Evolutionary conservation across 306 rosid species (phyloP), one percentile per base, ranked within the genome.

Genomic region (Cucurbita pepo): DNA sequence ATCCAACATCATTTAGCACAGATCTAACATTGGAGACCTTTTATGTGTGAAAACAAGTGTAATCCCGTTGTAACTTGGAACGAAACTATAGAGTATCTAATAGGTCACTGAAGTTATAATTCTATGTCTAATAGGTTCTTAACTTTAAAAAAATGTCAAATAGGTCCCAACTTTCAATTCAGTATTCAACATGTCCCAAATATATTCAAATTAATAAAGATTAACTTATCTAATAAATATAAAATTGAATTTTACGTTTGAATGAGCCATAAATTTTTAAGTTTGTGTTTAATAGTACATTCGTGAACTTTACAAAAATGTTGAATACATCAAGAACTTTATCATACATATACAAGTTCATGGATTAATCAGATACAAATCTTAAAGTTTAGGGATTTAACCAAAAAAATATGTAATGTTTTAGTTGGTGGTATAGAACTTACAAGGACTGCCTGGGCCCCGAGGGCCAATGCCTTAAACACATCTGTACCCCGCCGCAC

Each of bases 401-500:
- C 47, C 3, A 1, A 43, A 21, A 21, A 43, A 43, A 43, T 43
- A 8, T 43, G 10, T 43, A 10, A 43, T 10, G 18, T 18, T 36
- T 37, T 13, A 21, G 10, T 38, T 38, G 38, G 60, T 11, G 12
- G 30, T 10, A 56, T 58, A 22, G 64, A 58, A 66, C 81, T 73
- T 83, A 83, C 92, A 60, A 85, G 85, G 69, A 88, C 88, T n/a
- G 93, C 88, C 65, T 83, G 77, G 74, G 88, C 90, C 14, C 90
- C 90, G 12, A 83, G 86, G 79, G 93, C 90, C 71, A 88, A 77
- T 15, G 86, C 93, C 81, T 88, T 85, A 71, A 85, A 88, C 37
- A 85, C 75, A 62, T 84, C 88, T 12, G 92, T 85, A 73, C 90
- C 88, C 73, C 87, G 82, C 69, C 86, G 76, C 37, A 88, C 83